Evolutionary conservation across 2,329 filamentous ascomycete genomes (phyloP), one percentile per base, ranked within the genome.

Genomic region (Sarocladium kiliense): DNA sequence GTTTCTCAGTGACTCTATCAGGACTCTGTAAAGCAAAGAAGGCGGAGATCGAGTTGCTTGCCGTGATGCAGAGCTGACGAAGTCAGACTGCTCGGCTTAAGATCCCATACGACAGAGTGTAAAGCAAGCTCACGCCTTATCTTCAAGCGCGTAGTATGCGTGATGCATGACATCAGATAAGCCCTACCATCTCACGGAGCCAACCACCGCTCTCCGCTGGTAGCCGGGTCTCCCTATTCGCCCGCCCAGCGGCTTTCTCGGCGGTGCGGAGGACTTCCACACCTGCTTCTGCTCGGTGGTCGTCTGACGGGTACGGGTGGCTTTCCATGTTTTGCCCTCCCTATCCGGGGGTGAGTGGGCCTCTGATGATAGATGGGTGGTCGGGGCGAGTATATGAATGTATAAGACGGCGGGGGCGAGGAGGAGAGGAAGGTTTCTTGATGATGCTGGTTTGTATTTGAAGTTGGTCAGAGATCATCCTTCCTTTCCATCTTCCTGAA

Each of bases 121-220:
- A 21, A 6, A 21, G 7, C 39, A 44, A 4, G 19, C 7, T 18
- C 19, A 9, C 39, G 18, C 9, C 39, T 23, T 23, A 10, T 18
- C 36, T 34, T 14, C 30, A 41, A 41, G 12, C 10, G 9, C 18
- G 9, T 7, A 11, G 12, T 12, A 10, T 9, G 16, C 14, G 25
- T 18, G 37, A 18, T 45, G 30, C 23, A 30, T 44, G 26, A 30
- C 34, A 44, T 54, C 53, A 54, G 34, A 44, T 54, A 41, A 39
- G 21, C 32, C 47, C 26, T 32, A 10, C 27, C 3, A 39, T 60
- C 42, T 63, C 57, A 57, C 62, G 60, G 59, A 58, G 45, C 39
- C 51, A 10, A 30, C 6, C 34, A 54, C 36, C n/a, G 3, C 26
- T 3, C 23, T 23, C 47, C 47, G 47, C 47, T 51, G 30, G 30